Evolutionary conservation across 352 stramenopile species (phyloP).

Genomic region (Phytophthora rubi): DNA sequence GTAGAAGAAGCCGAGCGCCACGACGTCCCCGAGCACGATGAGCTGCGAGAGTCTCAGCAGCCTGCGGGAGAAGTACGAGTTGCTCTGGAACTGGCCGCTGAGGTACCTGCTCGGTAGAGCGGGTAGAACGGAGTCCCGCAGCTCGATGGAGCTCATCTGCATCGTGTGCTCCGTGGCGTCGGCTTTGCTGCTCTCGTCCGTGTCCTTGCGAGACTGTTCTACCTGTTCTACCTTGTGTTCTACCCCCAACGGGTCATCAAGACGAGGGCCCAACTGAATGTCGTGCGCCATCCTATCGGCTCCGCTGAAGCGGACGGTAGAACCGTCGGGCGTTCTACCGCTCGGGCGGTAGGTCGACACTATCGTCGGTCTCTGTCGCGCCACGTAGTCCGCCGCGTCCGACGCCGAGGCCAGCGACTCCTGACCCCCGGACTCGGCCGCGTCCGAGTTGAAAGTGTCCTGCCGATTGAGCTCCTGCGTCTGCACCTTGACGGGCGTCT

Average conservation of each 20-base stretch:
- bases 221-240: background rate
- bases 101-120: conserved; percentile 52
- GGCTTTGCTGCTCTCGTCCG: conserved; percentile 30
- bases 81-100: conserved; percentile 69
- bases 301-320: conserved; percentile 10
- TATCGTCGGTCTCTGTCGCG: conserved; percentile 1
- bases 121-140: conserved; percentile 31
- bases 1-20: conserved; percentile 72
- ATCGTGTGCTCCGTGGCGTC: conserved; percentile 34
- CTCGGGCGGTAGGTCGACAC: conserved; percentile 2
- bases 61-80: conserved; percentile 83
- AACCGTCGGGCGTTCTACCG: background rate
- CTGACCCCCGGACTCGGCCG: conserved; percentile 15
- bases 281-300: conserved; percentile 21
- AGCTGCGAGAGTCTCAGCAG: conserved; percentile 67
- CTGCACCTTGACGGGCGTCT: conserved; percentile 45
- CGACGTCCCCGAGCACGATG: conserved; percentile 60
- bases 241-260: conserved; percentile 11
- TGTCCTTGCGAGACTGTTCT: conserved; percentile 11
- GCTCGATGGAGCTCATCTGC: conserved; percentile 44
- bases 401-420: conserved; percentile 15
- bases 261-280: conserved; percentile 19
- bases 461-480: conserved; percentile 30
- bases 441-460: conserved; percentile 52
- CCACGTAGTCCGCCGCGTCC: background rate